Percentiles rank a stretch among this genome's conserved stretches.
phyloP scores from a whole-genome alignment of 2,329 filamentous ascomycete species.

The Teratosphaeria nubilosa region DNA sequence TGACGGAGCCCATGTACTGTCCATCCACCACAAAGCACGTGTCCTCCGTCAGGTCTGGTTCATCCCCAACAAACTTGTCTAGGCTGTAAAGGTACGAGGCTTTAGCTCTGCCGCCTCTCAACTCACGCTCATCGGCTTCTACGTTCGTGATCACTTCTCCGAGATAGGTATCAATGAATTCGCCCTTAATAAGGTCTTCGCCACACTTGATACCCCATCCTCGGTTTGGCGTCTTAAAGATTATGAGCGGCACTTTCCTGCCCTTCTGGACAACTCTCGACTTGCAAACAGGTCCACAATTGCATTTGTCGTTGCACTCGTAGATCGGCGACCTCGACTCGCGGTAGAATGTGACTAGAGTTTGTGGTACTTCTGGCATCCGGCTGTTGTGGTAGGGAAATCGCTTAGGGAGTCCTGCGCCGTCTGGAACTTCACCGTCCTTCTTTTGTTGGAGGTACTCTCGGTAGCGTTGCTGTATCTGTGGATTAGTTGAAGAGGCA shows the following conservation, averaged over 20 bases:
- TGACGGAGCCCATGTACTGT: slow-evolving; percentile 67
- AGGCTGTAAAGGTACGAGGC: slow-evolving; percentile 71
- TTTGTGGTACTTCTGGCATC: slow-evolving; percentile 11
- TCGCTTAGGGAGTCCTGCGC: slow-evolving; percentile 33
- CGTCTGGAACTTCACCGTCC: slow-evolving; percentile 18
- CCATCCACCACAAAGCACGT: slow-evolving; percentile 47
- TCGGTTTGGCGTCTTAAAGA: slow-evolving; percentile 63
- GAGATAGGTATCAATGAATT: slow-evolving; percentile 72
- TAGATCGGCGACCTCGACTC: slow-evolving; percentile 50
- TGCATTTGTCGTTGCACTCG: slow-evolving; percentile 66
- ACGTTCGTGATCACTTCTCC: slow-evolving; percentile 46
- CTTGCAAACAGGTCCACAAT: slow-evolving; percentile 54
- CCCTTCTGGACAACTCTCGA: slow-evolving; percentile 71
- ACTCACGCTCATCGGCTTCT: slow-evolving; percentile 56
- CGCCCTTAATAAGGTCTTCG: slow-evolving; percentile 55
- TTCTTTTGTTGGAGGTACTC: slow-evolving; percentile 11
- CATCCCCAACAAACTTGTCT: slow-evolving; percentile 57
- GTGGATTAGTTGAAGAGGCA: slow-evolving; percentile 18
- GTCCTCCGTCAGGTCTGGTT: slow-evolving; percentile 40
- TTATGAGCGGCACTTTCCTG: slow-evolving; percentile 58
- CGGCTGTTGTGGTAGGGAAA: slow-evolving; percentile 51
- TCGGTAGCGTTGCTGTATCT: slow-evolving; percentile 3
- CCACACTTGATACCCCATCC: slow-evolving; percentile 68
- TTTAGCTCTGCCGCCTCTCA: slow-evolving; percentile 51
- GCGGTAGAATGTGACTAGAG: slow-evolving; percentile 32